Conservation (phyloP, 139 green algal species). For the Picochlorum sp. region DNA sequence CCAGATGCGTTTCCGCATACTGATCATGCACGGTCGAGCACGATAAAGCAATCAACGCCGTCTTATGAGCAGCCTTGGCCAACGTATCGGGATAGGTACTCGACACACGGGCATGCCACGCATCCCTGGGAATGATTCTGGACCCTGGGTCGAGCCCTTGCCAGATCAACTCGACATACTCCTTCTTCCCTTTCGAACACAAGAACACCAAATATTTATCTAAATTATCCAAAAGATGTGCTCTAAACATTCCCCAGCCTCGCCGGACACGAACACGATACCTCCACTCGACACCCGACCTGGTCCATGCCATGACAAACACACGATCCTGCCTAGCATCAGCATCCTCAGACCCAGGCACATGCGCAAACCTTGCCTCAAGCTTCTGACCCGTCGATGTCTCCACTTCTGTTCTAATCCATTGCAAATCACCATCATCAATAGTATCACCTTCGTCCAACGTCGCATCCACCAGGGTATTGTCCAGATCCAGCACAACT, state of each 20-base stretch:
- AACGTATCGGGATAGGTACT: conserved; percentile 30
- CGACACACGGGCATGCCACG: conserved; percentile 18
- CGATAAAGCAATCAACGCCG: conserved; percentile 22
- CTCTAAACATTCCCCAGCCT: conserved; percentile 22
- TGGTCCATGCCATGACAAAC: conserved; percentile 27
- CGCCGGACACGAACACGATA: conserved; percentile 28
- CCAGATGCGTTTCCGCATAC: conserved; percentile 24
- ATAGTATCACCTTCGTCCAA: conserved; percentile 3
- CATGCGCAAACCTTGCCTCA: conserved; percentile 16
- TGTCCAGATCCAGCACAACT: conserved; percentile 25
- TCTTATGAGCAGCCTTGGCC: conserved; percentile 22
- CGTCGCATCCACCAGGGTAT: conserved; percentile 29
- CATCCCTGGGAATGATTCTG: conserved; percentile 6
- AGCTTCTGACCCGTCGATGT: conserved; percentile 11
- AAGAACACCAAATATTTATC: conserved; percentile 23
- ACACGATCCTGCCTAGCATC: neutral
- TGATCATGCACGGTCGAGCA: conserved; percentile 14
- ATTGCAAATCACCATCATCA: conserved; percentile 23
- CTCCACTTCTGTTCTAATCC: conserved; percentile 17
- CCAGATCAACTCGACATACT: conserved; percentile 40
- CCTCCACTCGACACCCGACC: conserved; percentile 18
- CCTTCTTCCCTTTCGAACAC: conserved; percentile 33
- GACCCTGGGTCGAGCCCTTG: conserved; percentile 17
- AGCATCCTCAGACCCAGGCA: conserved; percentile 1
- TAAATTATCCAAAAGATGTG: conserved; percentile 13